Percentiles rank a stretch among this genome's conserved stretches.
Conservation (phyloP, 192 early-diverging fungal species). For the Dissophora globulifera region DNA sequence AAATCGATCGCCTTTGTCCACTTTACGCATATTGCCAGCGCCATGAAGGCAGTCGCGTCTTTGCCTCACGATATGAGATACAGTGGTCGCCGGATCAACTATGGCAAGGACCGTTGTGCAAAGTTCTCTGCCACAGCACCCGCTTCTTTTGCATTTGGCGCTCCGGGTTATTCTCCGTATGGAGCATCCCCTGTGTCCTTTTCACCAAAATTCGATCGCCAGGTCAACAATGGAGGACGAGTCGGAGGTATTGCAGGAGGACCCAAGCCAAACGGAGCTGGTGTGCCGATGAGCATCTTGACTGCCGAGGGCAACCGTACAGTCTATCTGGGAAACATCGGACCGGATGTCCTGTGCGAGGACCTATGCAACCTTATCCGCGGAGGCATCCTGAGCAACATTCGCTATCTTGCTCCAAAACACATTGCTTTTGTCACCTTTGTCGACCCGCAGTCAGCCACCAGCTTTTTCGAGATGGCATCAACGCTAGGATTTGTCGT, state of each 20-base stretch:
- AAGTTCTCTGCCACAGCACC: constrained; percentile 23
- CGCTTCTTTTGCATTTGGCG: constrained; percentile 38
- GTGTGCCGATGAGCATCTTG: constrained; percentile 20
- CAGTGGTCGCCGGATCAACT: constrained; percentile 70
- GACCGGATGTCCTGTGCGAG: constrained; percentile 79
- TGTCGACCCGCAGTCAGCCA: constrained; percentile 76
- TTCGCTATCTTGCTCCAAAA: constrained; percentile 79
- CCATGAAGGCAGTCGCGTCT: constrained; percentile 77
- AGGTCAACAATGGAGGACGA: constrained; percentile 28
- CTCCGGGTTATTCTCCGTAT: constrained; percentile 13
- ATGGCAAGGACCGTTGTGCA: constrained; percentile 88
- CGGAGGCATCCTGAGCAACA: constrained; percentile 84
- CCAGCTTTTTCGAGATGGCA: constrained; percentile 69
- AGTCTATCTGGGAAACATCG: constrained; percentile 85
- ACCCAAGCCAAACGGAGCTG: constrained; percentile 1
- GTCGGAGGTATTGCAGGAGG: constrained; percentile 9
- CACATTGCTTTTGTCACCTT: constrained; percentile 89
- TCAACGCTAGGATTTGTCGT: constrained; percentile 71
- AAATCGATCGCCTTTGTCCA: constrained; percentile 89
- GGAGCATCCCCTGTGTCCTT: constrained; percentile 22
- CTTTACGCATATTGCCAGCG: constrained; percentile 73
- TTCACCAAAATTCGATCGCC: constrained; percentile 9
- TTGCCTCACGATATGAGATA: constrained; percentile 69
- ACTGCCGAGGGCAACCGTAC: constrained; percentile 72
- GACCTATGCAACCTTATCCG: constrained; percentile 90